Evolutionary conservation across 768 basidiomycete species (phyloP).

Genomic region (Hericium alpestre): DNA sequence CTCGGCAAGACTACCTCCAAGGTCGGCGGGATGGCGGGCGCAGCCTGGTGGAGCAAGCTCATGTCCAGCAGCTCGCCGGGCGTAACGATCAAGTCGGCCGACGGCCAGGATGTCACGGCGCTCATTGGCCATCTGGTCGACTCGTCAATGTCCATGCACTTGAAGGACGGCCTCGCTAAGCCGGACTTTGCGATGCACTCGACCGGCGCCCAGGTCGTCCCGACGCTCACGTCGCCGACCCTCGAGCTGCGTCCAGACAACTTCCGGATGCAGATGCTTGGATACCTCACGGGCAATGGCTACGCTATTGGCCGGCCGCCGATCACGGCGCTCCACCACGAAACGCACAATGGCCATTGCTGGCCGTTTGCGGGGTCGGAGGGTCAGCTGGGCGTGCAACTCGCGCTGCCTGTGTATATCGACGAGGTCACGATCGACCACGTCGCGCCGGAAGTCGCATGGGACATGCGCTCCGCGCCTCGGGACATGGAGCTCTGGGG

Average conservation of each 20-base stretch:
- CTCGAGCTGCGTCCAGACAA: slow-evolving; percentile 52
- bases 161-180: slow-evolving; percentile 72
- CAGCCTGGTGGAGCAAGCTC: slow-evolving; percentile 65
- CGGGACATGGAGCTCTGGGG: slow-evolving; percentile 88
- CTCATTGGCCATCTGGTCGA: slow-evolving; percentile 73
- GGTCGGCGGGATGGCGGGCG: slow-evolving; percentile 25
- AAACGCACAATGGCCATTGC: slow-evolving; percentile 74
- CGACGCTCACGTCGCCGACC: slow-evolving; percentile 73
- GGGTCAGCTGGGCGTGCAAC: slow-evolving; percentile 76
- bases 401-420: slow-evolving; percentile 51
- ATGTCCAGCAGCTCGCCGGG: slow-evolving; percentile 25
- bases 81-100: slow-evolving; percentile 58
- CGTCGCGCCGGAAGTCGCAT: slow-evolving; percentile 69
- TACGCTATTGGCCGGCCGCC: slow-evolving; percentile 70
- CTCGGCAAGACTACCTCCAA: slow-evolving; percentile 39
- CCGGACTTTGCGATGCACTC: slow-evolving; percentile 83
- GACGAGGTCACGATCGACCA: slow-evolving; percentile 80
- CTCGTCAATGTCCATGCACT: slow-evolving; percentile 52
- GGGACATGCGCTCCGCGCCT: slow-evolving; percentile 75
- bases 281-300: slow-evolving; percentile 49
- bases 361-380: slow-evolving; percentile 80
- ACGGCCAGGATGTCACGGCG: slow-evolving; percentile 63
- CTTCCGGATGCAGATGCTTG: slow-evolving; percentile 36
- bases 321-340: slow-evolving; percentile 79
- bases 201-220: slow-evolving; percentile 71